Percentiles rank a stretch among this genome's conserved stretches.
phyloP scores from a whole-genome alignment of 495 filamentous ascomycete genomes.

The Barbatosphaeria neglecta region DNA sequence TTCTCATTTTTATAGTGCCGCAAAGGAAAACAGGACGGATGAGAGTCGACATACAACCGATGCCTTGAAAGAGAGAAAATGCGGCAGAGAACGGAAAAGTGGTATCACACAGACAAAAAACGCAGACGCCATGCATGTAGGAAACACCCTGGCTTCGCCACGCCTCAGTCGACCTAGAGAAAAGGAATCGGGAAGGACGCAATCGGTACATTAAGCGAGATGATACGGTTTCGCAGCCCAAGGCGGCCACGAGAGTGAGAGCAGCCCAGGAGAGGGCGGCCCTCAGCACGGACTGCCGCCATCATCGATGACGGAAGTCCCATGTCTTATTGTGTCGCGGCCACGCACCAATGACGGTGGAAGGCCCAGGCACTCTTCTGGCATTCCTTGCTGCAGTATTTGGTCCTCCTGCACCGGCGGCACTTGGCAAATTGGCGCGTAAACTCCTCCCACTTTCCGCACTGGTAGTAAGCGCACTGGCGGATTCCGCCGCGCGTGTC shows the following conservation, averaged over 20 bases:
- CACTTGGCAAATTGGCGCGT: constrained; percentile 97
- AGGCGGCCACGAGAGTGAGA: no score
- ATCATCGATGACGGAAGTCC: no score
- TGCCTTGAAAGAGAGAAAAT: background rate
- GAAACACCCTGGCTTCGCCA: background rate
- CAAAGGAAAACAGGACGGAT: background rate
- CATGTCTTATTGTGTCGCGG: constrained; percentile 41
- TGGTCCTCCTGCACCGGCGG: constrained; percentile 87
- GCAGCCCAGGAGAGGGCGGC: background rate
- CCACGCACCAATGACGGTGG: constrained; percentile 94
- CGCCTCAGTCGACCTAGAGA: background rate
- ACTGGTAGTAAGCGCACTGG: constrained; percentile 95
- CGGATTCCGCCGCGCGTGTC: constrained; percentile 86
- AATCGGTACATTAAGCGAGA: no score
- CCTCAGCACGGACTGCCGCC: no score
- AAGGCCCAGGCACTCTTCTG: constrained; percentile 98
- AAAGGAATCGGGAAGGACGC: background rate
- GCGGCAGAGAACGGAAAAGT: no score
- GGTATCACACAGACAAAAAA: background rate
- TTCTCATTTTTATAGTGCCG: background rate
- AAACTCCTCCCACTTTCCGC: constrained; percentile 94
- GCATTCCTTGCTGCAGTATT: constrained; percentile 99
- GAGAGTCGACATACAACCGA: background rate
- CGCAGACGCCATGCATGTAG: background rate
- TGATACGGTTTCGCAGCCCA: no score